Percentiles rank a stretch among this genome's conserved stretches.
These are phyloP conservation scores for Ustulina deusta DNA, from an alignment of 2,329 filamentous ascomycete species.

Conservation along the genomic window DNA sequence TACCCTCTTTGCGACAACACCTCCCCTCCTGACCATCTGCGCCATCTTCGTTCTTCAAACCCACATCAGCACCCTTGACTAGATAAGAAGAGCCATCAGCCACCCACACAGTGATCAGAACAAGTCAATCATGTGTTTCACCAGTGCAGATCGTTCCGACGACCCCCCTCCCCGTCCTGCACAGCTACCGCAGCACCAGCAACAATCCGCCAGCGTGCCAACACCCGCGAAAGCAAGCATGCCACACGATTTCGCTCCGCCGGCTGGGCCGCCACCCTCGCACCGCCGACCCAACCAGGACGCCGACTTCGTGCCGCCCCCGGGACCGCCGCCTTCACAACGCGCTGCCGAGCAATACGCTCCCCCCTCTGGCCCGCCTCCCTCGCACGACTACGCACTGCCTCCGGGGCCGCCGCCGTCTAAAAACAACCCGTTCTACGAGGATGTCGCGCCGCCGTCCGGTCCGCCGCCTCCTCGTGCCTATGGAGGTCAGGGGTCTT, in stretches of 20 bases:
- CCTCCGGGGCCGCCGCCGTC: slow-evolving; percentile 53
- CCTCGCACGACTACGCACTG: slow-evolving; percentile 43
- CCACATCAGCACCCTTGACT: not conserved
- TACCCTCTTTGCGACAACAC: not conserved
- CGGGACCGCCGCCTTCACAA: slow-evolving; percentile 40
- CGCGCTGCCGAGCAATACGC: slow-evolving; percentile 30
- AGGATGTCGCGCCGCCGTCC: slow-evolving; percentile 29
- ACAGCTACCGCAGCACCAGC: slow-evolving; percentile 44
- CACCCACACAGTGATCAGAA: not conserved
- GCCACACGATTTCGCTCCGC: slow-evolving; percentile 43
- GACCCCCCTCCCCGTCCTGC: slow-evolving; percentile 57
- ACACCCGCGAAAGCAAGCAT: slow-evolving; percentile 41
- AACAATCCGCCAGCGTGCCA: slow-evolving; percentile 39
- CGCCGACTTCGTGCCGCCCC: slow-evolving; percentile 47
- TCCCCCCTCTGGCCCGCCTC: slow-evolving; percentile 42
- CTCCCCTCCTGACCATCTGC: not conserved
- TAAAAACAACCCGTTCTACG: slow-evolving; percentile 41
- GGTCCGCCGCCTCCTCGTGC: slow-evolving; percentile 41
- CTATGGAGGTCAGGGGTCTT: slow-evolving; percentile 29
- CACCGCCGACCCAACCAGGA: slow-evolving; percentile 46
- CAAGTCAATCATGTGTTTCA: slow-evolving; percentile 61
- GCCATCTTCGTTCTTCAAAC: not conserved
- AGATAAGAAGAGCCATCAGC: not conserved
- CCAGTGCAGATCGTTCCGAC: slow-evolving; percentile 56
- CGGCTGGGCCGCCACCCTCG: slow-evolving; percentile 42